Evolutionary conservation across 495 filamentous ascomycete species (phyloP), one percentile per base, ranked within the genome.

Genomic region (Sphaerosporella brunnea): DNA sequence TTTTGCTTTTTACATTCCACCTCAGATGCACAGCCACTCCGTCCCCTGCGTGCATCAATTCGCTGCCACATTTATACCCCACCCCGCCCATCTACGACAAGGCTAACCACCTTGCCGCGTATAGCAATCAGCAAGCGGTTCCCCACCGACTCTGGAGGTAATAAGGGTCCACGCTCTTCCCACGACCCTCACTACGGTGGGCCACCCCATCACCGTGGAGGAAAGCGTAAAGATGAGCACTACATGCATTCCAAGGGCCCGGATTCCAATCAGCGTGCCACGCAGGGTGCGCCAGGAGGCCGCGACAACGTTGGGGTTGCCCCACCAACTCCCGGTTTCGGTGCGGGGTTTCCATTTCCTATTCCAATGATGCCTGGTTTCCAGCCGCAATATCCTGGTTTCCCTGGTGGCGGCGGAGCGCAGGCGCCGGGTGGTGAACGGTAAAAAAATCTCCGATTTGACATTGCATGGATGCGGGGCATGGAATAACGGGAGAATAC

Each of bases 71-170:
- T n/a, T 23, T 20, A 44, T 45, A 48, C 21, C 35, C 23, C 35
- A 11, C 35, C 16, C 18, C 35, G 4, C 35, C 16, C 8, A 9
- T 37, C 35, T 5, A 43, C 26, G 11, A 1, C 13, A 11, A 9
- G 18, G 21, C 53, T 55, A 55, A 59, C 51, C 0, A 47, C 23
- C 24, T 24, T 39, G 11, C 24, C 15, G 20, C 32, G 15, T 48
- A n/a, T 23, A 61, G 58, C 58, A 18, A 61, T 61, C 21, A 60
- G 58, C 53, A 61, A 61, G 26, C 50, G 58, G 32, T 59, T 56
- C 48, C 58, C 58, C 16, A 61, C 58, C 18, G 58, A 61, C 41
- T 60, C 58, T 21, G 58, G 58, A 21, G 58, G 58, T 11, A 51
- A 59, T 15, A 61, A 59, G 42, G 58, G 58, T 16, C 58, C 58